Percentiles rank a stretch among this genome's conserved stretches.
Conservation (phyloP, 2,329 filamentous ascomycete species). For the Neonectria magnoliae region DNA sequence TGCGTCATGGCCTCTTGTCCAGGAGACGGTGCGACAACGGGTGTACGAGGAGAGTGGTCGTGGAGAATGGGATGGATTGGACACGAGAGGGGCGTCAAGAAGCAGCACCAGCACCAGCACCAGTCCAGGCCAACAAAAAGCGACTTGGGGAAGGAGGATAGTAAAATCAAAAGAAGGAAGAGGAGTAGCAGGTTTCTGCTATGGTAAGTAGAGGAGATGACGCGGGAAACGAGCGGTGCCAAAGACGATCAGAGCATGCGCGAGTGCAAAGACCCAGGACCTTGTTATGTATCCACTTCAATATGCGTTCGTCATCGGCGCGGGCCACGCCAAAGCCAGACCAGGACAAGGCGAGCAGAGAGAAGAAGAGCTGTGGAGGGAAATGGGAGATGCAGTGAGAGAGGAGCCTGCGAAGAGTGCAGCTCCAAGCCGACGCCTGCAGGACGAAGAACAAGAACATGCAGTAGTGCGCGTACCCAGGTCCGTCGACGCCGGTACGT, state of each 20-base stretch:
- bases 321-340: conserved; percentile 34
- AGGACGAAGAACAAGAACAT: conserved; percentile 28
- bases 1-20: conserved; percentile 35
- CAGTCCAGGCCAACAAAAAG: conserved; percentile 32
- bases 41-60: conserved; percentile 16
- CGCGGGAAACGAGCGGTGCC: conserved; percentile 30
- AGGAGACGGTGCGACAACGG: conserved; percentile 19
- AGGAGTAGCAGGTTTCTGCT: conserved; percentile 33
- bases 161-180: conserved; percentile 25
- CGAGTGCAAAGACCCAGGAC: conserved; percentile 34
- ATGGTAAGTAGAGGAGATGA: conserved; percentile 28
- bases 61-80: conserved; percentile 2
- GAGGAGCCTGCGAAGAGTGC: not conserved
- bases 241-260: conserved; percentile 41
- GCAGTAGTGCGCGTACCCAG: conserved; percentile 16
- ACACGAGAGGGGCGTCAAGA: conserved; percentile 27
- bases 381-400: conserved; percentile 4
- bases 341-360: conserved; percentile 31
- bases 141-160: conserved; percentile 20
- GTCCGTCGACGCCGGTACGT: conserved; percentile 26
- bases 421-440: conserved; percentile 30
- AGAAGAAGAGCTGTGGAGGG: conserved; percentile 36
- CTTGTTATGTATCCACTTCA: conserved; percentile 40
- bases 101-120: conserved; percentile 40
- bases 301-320: conserved; percentile 28